Base-by-base conservation (phyloP, 352 stramenopile genomes). In the Phytopythium ostracodes region DNA sequence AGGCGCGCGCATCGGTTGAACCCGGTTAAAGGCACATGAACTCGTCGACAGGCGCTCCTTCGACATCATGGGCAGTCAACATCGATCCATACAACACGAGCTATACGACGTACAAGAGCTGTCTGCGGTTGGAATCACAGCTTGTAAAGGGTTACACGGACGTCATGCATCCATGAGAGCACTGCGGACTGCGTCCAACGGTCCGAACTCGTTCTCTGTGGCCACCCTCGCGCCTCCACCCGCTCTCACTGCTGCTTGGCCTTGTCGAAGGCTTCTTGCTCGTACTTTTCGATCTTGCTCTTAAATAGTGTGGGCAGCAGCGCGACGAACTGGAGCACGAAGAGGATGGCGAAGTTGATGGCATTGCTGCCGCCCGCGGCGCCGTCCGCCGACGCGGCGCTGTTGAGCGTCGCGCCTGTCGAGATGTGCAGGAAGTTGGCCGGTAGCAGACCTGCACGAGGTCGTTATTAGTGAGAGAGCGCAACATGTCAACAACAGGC, bases 381-480 rank as follows among this genome's bases (percentile, higher is more conserved):
- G 24, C 40, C 40, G 17, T 59, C 53, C 8, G 70, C 68, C 12
- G 68, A 81, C 0, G 84, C 78, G 6, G 86, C 84, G 52, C 72
- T 91, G 58, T 86, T 91, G 25, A 95, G 74, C 43, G 86, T 92
- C 53, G 84, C 82, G 25, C 86, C 86, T 2, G 86, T 95, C 12
- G 86, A 89, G 64, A 95, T 91, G 59, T 95, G 86, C 42, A 95
- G 57, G 56, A 93, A 95, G 44, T 95, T 95, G 27, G 86, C 86
- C 7, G 86, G 86, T 10, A 95, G 54, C 51, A 95, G 55, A 46
- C 79, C 79, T 88, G 51, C 7, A 59, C 4, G 20, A 6, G 24
- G 24, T 35, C 14, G 31, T 11, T 7, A 22, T 42, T 47, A 57
- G 17, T 57, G 38, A 18, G 38, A 0, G n/a, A n/a, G n/a, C n/a